These are phyloP conservation scores for Cystofilobasidium capitatum DNA, from an alignment of 768 basidiomycete species.

Conservation along the genomic window DNA sequence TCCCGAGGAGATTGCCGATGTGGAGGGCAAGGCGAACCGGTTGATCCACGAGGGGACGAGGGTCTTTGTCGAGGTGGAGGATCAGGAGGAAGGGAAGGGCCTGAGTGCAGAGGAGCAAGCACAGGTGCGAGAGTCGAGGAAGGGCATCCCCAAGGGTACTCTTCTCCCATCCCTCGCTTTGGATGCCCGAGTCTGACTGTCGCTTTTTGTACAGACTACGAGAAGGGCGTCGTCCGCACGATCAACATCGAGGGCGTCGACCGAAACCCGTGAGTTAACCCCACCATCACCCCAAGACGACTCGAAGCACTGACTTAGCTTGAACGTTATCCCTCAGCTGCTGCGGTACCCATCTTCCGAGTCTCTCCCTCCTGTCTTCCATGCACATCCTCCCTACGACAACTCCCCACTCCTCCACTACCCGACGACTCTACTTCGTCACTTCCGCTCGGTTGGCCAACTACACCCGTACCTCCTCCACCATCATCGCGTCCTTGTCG, in stretches of 20 bases:
- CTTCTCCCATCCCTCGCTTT: background rate
- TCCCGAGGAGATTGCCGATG: conserved; percentile 50
- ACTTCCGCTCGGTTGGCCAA: conserved; percentile 65
- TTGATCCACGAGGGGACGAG: conserved; percentile 60
- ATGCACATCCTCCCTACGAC: conserved; percentile 56
- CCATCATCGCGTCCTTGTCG: conserved; percentile 50
- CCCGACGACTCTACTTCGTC: conserved; percentile 69
- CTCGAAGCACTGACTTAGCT: background rate
- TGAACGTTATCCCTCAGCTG: conserved; percentile 45
- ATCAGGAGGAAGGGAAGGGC: conserved; percentile 45
- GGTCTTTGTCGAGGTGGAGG: conserved; percentile 66
- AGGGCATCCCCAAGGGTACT: conserved; percentile 43
- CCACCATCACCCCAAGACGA: background rate
- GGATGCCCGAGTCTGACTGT: background rate
- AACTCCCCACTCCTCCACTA: conserved; percentile 39
- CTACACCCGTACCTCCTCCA: conserved; percentile 54
- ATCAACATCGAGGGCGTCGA: conserved; percentile 75
- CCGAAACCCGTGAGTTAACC: conserved; percentile 62
- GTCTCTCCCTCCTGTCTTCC: conserved; percentile 49
- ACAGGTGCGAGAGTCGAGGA: conserved; percentile 48
- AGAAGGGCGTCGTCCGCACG: conserved; percentile 53
- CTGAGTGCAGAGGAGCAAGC: conserved; percentile 1
- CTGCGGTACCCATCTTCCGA: conserved; percentile 74
- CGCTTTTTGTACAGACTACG: too few species aligned
- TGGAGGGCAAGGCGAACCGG: conserved; percentile 58